Evolutionary conservation across 257 asterid species (phyloP).

Genomic region (Osmanthus fragrans): DNA sequence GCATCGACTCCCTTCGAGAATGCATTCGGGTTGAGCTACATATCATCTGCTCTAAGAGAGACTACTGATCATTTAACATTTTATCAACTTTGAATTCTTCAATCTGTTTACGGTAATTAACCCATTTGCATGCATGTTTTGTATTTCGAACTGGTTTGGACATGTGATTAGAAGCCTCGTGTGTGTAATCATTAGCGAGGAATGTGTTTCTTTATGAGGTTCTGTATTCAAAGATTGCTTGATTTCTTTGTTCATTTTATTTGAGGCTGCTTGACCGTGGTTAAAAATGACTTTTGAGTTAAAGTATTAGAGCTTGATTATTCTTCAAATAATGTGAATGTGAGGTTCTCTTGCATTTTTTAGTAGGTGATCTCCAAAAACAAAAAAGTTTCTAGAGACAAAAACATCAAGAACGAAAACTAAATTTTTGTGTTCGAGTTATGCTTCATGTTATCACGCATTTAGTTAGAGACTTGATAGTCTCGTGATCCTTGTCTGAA

Average conservation of each 20-base stretch:
- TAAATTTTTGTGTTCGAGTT: too few species aligned
- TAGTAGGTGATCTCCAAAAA: not conserved
- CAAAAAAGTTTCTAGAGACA: too few species aligned
- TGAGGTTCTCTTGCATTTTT: not conserved
- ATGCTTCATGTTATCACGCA: not conserved
- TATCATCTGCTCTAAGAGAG: conserved; percentile 55
- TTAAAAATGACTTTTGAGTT: not conserved
- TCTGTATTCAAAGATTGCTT: not conserved
- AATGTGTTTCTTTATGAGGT: conserved; percentile 1
- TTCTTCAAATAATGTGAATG: not conserved
- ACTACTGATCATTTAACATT: conserved; percentile 29
- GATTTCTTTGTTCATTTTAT: not conserved
- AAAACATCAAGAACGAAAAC: too few species aligned
- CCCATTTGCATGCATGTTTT: not conserved
- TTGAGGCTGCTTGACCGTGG: not conserved
- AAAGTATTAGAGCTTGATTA: not conserved
- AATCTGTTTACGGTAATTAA: not conserved
- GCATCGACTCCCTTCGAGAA: conserved; percentile 27
- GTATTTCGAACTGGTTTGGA: conserved; percentile 2
- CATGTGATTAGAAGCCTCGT: conserved; percentile 1
- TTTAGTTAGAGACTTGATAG: not conserved
- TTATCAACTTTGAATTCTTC: conserved; percentile 23
- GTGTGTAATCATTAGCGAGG: not conserved
- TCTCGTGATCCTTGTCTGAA: not conserved
- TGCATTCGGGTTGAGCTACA: conserved; percentile 37